These are phyloP conservation scores for Leccinum subtestaceum DNA, from an alignment of 768 basidiomycete genomes.

Conservation along the genomic window DNA sequence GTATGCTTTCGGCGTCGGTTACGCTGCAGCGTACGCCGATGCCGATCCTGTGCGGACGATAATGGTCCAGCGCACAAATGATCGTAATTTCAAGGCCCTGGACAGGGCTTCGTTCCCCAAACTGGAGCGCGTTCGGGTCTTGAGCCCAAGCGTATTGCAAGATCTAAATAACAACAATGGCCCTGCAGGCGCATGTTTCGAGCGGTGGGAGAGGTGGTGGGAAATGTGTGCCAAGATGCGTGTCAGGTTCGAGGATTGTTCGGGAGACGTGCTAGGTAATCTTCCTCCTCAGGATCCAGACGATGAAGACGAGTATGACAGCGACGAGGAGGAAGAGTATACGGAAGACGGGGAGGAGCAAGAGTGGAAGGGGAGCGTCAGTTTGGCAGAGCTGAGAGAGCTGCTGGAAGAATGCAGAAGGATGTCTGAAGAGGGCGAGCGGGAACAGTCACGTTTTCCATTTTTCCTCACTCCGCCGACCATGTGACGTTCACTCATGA, in stretches of 20 bases:
- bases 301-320: slow-evolving; percentile 33
- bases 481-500: not conserved
- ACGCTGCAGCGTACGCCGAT: slow-evolving; percentile 41
- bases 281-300: slow-evolving; percentile 32
- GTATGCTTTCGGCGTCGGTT: slow-evolving; percentile 67
- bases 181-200: slow-evolving; percentile 38
- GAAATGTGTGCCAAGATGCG: slow-evolving; percentile 45
- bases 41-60: slow-evolving; percentile 43
- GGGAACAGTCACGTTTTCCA: slow-evolving; percentile 26
- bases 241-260: slow-evolving; percentile 73
- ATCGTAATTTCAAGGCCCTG: slow-evolving; percentile 56
- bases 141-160: slow-evolving; percentile 53
- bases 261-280: slow-evolving; percentile 57
- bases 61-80: slow-evolving; percentile 56
- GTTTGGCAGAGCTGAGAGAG: slow-evolving; percentile 47
- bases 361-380: slow-evolving; percentile 23
- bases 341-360: slow-evolving; percentile 31
- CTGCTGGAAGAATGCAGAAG: slow-evolving; percentile 55
- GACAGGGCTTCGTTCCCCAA: slow-evolving; percentile 57
- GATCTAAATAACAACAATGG: slow-evolving; percentile 57
- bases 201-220: slow-evolving; percentile 74
- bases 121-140: slow-evolving; percentile 54
- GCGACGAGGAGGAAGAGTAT: slow-evolving; percentile 33
- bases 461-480: slow-evolving; percentile 12
- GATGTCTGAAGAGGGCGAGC: slow-evolving; percentile 37